A percentile compares a stretch with the other conserved stretches of the same genome.
phyloP scores from a whole-genome alignment of 2,329 filamentous ascomycete species.

The Ophiostoma angusticollis region DNA sequence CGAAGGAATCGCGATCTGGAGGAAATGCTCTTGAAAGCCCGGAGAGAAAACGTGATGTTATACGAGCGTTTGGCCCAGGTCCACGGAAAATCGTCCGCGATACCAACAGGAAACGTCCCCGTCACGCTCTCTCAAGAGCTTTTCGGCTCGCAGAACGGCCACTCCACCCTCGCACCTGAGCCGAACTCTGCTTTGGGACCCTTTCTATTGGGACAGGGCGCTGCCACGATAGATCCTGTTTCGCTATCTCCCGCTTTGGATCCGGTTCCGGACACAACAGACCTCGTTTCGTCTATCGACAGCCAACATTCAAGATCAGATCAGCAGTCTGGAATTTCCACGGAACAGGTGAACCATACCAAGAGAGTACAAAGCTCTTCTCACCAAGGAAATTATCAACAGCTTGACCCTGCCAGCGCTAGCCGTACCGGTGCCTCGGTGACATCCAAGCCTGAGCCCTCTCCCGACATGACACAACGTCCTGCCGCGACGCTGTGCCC shows the following conservation, averaged over 20 bases:
- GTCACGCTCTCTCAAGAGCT: constrained; percentile 47
- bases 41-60: constrained; percentile 32
- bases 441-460: constrained; percentile 25
- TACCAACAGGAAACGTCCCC: constrained; percentile 27
- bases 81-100: constrained; percentile 30
- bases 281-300: constrained; percentile 13
- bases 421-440: constrained; percentile 15
- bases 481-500: constrained; percentile 98
- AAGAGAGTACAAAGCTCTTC: too few species aligned
- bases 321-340: neutral
- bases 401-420: constrained; percentile 2
- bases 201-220: constrained; percentile 26
- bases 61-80: constrained; percentile 38
- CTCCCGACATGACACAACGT: constrained; percentile 98
- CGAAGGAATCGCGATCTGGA: constrained; percentile 60
- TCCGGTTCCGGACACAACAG: constrained; percentile 34
- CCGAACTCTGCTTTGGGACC: constrained; percentile 27
- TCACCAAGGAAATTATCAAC: neutral
- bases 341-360: neutral
- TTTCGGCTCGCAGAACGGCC: constrained; percentile 36
- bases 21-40: constrained; percentile 32
- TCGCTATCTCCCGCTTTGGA: constrained; percentile 46
- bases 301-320: neutral
- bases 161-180: constrained; percentile 18
- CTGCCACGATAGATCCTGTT: constrained; percentile 45